A percentile compares a stretch with the other conserved stretches of the same genome.
phyloP scores from a whole-genome alignment of 176 grass and related monocot species.

The Guadua angustifolia region DNA sequence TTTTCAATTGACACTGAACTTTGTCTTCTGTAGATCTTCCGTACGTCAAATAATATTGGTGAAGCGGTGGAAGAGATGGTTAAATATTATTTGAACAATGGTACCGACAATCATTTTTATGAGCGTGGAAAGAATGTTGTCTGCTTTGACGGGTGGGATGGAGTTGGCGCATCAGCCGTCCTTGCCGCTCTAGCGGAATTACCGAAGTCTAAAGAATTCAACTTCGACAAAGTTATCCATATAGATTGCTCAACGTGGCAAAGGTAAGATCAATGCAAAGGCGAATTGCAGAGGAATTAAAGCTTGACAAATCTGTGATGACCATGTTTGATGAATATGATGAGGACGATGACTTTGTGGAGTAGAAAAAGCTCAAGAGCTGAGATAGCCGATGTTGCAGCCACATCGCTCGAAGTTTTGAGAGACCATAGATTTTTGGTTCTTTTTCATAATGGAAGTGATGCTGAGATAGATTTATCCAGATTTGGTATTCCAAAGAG shows the following conservation, averaged over 20 bases:
- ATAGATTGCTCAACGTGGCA: conserved; percentile 27
- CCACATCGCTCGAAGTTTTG: not conserved
- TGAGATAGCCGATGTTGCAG: not conserved
- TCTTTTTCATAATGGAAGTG: not conserved
- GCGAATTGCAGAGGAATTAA: not conserved
- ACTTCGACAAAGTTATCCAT: not conserved
- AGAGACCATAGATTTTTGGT: not conserved
- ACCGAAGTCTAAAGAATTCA: not conserved
- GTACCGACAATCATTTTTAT: not conserved
- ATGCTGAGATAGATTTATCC: not conserved
- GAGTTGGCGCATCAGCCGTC: not conserved
- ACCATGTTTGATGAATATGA: conserved; percentile 6
- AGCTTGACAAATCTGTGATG: not conserved
- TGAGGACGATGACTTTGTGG: not conserved
- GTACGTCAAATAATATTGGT: not conserved
- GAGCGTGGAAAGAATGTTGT: accelerated
- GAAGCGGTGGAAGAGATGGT: not conserved
- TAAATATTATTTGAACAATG: not conserved
- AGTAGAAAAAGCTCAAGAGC: not conserved
- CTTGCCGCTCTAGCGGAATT: not conserved
- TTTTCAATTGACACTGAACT: not conserved
- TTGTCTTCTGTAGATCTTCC: not conserved
- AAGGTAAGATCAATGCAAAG: conserved; percentile 27
- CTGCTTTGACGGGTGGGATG: conserved; percentile 3
- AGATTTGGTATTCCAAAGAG: not conserved